Conservation (phyloP, 139 green algal genomes). For the Auxenochlorella pyrenoidosa region DNA sequence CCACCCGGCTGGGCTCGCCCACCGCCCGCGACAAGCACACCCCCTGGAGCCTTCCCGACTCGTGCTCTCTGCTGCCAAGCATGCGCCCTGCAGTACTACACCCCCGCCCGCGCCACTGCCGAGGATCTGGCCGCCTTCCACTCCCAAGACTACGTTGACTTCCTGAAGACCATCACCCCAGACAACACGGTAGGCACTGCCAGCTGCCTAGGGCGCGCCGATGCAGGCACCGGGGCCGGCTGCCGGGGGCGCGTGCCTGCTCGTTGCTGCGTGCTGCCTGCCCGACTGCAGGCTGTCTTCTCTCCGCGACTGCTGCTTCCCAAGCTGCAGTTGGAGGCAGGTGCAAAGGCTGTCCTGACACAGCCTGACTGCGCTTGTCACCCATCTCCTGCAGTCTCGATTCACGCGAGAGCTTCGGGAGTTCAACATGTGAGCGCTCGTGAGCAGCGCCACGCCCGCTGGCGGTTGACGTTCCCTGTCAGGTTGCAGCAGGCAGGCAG, state of each 20-base stretch:
- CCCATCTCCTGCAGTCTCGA: not conserved
- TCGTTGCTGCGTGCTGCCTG: not conserved
- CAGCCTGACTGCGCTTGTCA: not conserved
- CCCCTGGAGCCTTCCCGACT: too few relatives aligned
- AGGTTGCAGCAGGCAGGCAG: too few relatives aligned
- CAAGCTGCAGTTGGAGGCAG: not conserved
- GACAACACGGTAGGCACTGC: constrained; percentile 65
- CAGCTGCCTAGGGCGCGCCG: too few relatives aligned
- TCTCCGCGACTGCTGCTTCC: not conserved
- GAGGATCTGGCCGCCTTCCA: constrained; percentile 89
- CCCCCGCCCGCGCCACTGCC: constrained; percentile 43
- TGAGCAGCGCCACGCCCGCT: too few relatives aligned
- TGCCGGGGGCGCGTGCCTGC: not conserved
- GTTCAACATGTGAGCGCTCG: constrained; percentile 70
- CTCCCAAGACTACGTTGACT: constrained; percentile 90
- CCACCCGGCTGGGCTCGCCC: too few relatives aligned
- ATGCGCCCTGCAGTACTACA: constrained; percentile 11
- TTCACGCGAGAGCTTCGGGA: constrained; percentile 1
- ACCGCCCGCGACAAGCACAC: too few relatives aligned
- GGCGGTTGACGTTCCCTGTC: too few relatives aligned
- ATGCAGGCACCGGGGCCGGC: too few relatives aligned
- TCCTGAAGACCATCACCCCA: constrained; percentile 82
- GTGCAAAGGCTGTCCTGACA: not conserved
- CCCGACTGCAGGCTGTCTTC: not conserved
- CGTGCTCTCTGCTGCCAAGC: not conserved